Percentiles rank a stretch among this genome's conserved stretches.
Conservation (phyloP, 192 early-diverging fungal species). For the Allomyces javanicus region DNA sequence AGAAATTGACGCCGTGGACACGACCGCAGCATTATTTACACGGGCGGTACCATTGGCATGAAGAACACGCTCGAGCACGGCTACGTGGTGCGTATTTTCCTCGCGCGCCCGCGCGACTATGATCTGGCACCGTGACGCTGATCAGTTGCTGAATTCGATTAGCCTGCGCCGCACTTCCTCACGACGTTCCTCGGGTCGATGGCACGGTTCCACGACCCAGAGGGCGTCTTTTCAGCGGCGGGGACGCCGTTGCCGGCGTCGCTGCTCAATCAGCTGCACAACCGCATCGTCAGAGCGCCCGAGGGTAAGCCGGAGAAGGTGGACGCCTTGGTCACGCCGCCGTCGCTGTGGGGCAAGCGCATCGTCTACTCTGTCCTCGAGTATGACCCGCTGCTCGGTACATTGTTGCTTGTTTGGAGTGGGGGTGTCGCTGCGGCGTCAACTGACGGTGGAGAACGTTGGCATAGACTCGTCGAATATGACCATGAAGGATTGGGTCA, state of each 20-base stretch:
- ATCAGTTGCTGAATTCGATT: constrained; percentile 2
- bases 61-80: constrained; percentile 44
- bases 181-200: constrained; percentile 51
- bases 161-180: constrained; percentile 50
- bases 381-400: constrained; percentile 65
- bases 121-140: constrained; percentile 2
- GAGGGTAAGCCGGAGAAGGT: background rate
- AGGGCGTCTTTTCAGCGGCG: constrained; percentile 6
- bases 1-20: too few relatives aligned
- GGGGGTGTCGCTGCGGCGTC: background rate
- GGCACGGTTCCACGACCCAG: constrained; percentile 64
- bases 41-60: constrained; percentile 91
- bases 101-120: background rate
- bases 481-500: constrained; percentile 81
- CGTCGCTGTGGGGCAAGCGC: constrained; percentile 70
- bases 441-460: background rate
- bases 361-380: constrained; percentile 88
- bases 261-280: background rate
- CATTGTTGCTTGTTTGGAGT: background rate
- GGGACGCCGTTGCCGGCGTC: background rate
- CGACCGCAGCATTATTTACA: constrained; percentile 48
- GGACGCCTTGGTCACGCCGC: constrained; percentile 65
- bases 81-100: constrained; percentile 31
- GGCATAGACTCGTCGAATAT: constrained; percentile 77
- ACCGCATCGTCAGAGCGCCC: constrained; percentile 6